These are phyloP conservation scores for Ambrosiella xylebori DNA, from an alignment of 2,329 filamentous ascomycete genomes.

Conservation along the genomic window DNA sequence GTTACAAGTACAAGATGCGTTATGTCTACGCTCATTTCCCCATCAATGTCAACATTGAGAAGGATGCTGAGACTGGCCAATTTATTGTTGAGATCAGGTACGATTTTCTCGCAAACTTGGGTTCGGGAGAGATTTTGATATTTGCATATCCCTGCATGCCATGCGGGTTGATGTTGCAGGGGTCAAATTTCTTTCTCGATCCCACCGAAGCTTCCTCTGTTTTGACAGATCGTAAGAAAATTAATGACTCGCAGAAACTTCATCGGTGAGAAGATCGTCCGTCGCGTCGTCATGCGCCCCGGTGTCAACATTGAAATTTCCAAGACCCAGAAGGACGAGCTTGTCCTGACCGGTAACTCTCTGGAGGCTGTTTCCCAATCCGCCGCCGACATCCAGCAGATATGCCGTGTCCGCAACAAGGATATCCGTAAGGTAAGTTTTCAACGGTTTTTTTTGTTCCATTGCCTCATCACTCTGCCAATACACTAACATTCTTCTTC, in stretches of 20 bases:
- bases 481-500: conserved; percentile 15
- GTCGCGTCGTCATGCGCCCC: conserved; percentile 70
- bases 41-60: conserved; percentile 99
- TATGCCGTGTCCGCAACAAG: conserved; percentile 99
- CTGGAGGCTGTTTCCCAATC: conserved; percentile 95
- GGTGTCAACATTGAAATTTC: conserved; percentile 86
- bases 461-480: background rate
- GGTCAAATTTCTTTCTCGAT: background rate
- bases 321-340: conserved; percentile 93
- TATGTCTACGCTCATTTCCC: conserved; percentile 99
- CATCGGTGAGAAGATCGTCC: conserved; percentile 98
- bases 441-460: background rate
- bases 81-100: conserved; percentile 95
- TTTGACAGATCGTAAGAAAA: conserved; percentile 17
- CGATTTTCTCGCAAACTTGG: conserved; percentile 18
- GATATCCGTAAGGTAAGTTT: conserved; percentile 90
- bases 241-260: conserved; percentile 55
- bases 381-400: conserved; percentile 98
- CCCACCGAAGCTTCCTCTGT: too few species aligned
- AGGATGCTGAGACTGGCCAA: conserved; percentile 79
- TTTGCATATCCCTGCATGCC: background rate
- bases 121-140: background rate
- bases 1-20: conserved; percentile 99
- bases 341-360: conserved; percentile 81
- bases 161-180: background rate